phyloP scores from a whole-genome alignment of 345 rosid genomes.

The Pseudoturritis turrita region DNA sequence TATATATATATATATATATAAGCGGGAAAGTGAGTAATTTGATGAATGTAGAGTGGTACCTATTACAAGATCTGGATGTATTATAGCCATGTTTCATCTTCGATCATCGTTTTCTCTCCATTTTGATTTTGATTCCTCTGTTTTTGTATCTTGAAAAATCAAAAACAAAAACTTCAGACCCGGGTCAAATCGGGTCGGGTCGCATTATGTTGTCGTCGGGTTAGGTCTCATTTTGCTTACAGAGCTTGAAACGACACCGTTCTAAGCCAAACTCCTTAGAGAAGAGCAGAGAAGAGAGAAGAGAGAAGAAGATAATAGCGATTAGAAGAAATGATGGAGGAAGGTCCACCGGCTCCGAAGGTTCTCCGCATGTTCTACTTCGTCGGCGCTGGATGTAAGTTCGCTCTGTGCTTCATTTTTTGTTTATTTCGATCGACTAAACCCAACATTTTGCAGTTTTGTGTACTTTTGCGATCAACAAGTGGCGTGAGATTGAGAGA shows the following conservation, averaged over 20 bases:
- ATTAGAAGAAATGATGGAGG: slow-evolving; percentile 41
- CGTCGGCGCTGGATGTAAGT: slow-evolving; percentile 80
- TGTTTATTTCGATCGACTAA: neutral
- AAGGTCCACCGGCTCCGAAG: slow-evolving; percentile 65
- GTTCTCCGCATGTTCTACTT: slow-evolving; percentile 50
- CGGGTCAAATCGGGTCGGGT: slow-evolving; percentile 15
- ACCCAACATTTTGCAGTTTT: slow-evolving; percentile 39
- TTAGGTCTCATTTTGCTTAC: slow-evolving; percentile 1
- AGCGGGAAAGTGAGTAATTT: too few relatives aligned
- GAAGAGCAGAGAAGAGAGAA: neutral
- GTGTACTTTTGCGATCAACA: slow-evolving; percentile 54
- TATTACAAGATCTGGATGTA: too few relatives aligned
- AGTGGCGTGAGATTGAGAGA: slow-evolving; percentile 64
- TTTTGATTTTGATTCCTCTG: neutral
- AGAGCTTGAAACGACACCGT: neutral
- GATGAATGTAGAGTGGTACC: too few relatives aligned
- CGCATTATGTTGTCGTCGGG: neutral
- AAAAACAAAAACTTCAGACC: neutral
- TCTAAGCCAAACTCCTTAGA: neutral
- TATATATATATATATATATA: too few relatives aligned
- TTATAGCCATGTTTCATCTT: too few relatives aligned
- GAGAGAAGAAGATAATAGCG: slow-evolving; percentile 17
- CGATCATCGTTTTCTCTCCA: neutral
- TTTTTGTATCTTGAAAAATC: neutral
- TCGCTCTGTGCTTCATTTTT: neutral